These are phyloP conservation scores for Neopestalotiopsis clavispora DNA, from an alignment of 2,329 filamentous ascomycete species.

Conservation along the genomic window DNA sequence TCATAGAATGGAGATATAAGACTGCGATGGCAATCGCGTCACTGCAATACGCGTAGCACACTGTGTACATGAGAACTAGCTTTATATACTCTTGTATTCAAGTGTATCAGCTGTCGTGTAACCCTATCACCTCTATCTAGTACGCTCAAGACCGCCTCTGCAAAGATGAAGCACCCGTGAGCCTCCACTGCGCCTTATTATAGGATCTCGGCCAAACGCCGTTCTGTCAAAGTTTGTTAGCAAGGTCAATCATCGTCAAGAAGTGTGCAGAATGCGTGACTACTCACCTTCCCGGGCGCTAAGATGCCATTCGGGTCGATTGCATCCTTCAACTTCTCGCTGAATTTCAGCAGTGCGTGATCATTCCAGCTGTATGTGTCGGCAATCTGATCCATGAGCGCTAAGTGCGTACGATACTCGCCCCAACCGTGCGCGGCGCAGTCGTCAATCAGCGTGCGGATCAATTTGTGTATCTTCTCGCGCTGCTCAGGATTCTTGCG, in stretches of 20 bases:
- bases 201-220: conserved; percentile 40
- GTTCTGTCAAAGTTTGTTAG: conserved; percentile 20
- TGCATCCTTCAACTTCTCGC: conserved; percentile 46
- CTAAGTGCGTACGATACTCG: conserved; percentile 50
- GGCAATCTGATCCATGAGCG: conserved; percentile 49
- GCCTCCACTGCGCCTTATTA: conserved; percentile 10
- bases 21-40: too few species aligned
- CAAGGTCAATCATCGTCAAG: background rate
- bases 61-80: too few species aligned
- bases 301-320: conserved; percentile 44
- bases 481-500: conserved; percentile 29
- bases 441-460: background rate
- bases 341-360: conserved; percentile 44
- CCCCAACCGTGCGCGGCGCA: conserved; percentile 38
- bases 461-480: background rate
- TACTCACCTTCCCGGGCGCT: conserved; percentile 31
- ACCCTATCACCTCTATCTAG: background rate
- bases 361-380: conserved; percentile 48
- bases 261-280: background rate
- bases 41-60: too few species aligned
- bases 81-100: too few species aligned
- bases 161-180: conserved; percentile 4
- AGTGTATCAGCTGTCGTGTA: too few species aligned
- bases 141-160: background rate
- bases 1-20: too few species aligned